Evolutionary conservation across 345 rosid genomes (phyloP), one percentile per base, ranked within the genome.

Genomic region (Garcia nutans): DNA sequence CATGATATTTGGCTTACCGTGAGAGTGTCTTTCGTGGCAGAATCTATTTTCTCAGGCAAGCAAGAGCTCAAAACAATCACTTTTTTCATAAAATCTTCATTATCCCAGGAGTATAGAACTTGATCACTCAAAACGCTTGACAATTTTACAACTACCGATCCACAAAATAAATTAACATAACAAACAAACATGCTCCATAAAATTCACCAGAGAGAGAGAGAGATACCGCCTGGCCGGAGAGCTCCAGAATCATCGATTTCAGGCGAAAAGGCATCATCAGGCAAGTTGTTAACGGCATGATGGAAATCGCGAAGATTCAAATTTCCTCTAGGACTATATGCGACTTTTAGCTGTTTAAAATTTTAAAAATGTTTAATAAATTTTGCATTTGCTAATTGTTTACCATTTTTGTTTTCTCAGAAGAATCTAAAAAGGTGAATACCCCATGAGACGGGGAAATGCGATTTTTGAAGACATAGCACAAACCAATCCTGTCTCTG

Each of bases 261-360:
- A 41, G 95, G 94, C 50, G 50, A 50, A 80, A 88, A 92, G 24
- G 87, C 85, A 77, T 89, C 91, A 10, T 28, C 42, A 23, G 97
- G 95, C 81, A 92, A 78, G 81, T 76, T 85, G 69, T 88, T 86
- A 70, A 92, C 93, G 72, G 97, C 93, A 0, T 82, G 92, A 82
- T 94, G 98, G 63, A 94, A 94, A 75, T 88, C 97, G 33, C 89
- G 86, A 41, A 94, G 88, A 76, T 84, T 76, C 77, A 89, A 94
- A 79, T 85, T 82, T 82, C 88, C 87, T 72, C 82, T 67, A 57
- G 97, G 97, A 77, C 82, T 73, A 75, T 91, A 89, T 13, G 91
- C 93, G 71, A 91, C 42, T 75, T 86, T 88, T 10, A 94, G 78
- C 97, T 92, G 89, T 74, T 70, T 10, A 16, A 26, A 57, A 22